Base-by-base conservation (phyloP, 108 stramenopile genomes). In the Poteriospumella lacustris region DNA sequence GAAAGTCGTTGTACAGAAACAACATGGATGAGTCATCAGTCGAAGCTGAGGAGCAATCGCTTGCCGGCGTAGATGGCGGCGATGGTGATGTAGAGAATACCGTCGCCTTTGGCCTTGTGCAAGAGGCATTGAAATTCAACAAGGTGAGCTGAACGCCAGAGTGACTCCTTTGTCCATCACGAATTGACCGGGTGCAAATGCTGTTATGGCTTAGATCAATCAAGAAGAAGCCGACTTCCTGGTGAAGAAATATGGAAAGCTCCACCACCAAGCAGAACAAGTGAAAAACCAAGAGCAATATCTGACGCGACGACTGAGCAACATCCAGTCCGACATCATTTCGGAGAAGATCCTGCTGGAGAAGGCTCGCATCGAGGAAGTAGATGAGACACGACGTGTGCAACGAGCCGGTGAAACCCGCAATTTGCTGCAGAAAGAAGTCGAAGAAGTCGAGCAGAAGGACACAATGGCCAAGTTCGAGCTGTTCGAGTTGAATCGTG, bases 261-360 rank as follows among this genome's bases (percentile, higher is more conserved):
- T 73, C 5, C 47, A 73, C 5, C 31, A 73, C 5, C 24, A 15
- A 29, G 70, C 24, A 5, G 47, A 29, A 28, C 24, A 15, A 12
- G 28, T 3, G 26, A 24, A 31, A 42, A 5, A 9, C 5, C 5
- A 26, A 34, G 70, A 73, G 12, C 44, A 44, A 26, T 26, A 56
- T 33, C 3, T 73, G 47, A 52, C 70, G 28, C 12, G 47, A 5
- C 43, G 47, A 3, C 12, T 42, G 3, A 73, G 42, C 12, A 56
- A 28, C 15, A 26, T 73, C 26, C 26, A 15, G 9, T 29, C 24
- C 40, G 86, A 87, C 15, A 76, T 84, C 29, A 68, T 87, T 12
- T 80, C 81, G 0, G 86, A 87, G 81, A 67, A 85, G 43, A 86
- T 84, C 43, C 68, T 76, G 24, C 58, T 87, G 36, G 86, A 87